Evolutionary conservation across 139 green algal genomes (phyloP).

Genomic region (Ettlia oleoabundans): DNA sequence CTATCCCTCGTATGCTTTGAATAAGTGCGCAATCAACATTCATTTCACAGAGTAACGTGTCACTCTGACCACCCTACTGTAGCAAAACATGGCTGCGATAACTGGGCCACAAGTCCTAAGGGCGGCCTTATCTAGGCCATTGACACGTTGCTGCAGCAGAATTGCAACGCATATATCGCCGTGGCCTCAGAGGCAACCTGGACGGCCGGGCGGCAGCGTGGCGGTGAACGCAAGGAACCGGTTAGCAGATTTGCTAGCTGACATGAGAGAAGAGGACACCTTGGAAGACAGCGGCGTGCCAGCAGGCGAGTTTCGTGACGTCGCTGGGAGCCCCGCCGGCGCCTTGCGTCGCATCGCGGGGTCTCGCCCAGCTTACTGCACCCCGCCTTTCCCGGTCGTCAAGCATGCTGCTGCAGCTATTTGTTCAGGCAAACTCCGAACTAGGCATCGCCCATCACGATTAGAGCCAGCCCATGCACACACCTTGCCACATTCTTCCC

Average conservation of each 20-base stretch:
- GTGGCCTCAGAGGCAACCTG: conserved; percentile 13
- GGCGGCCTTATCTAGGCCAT: background rate
- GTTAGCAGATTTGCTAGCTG: conserved; percentile 14
- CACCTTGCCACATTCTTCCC: too few relatives aligned
- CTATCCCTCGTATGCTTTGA: too few relatives aligned
- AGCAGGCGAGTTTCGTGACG: background rate
- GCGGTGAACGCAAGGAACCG: conserved; percentile 4
- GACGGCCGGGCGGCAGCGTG: background rate
- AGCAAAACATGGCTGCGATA: background rate
- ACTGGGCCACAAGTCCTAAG: background rate
- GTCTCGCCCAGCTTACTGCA: too few relatives aligned
- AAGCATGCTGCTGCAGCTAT: background rate
- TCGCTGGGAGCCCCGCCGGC: too few relatives aligned
- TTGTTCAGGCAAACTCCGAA: background rate
- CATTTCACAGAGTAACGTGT: too few relatives aligned
- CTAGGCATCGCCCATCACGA: too few relatives aligned
- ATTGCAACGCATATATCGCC: background rate
- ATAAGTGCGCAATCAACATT: too few relatives aligned
- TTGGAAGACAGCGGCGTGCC: background rate
- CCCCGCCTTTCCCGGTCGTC: background rate
- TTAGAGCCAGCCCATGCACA: too few relatives aligned
- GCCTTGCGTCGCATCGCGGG: too few relatives aligned
- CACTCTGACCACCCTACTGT: background rate
- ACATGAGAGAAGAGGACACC: conserved; percentile 1
- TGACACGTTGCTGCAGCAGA: background rate